Evolutionary conservation across 1,139 yeast species (phyloP).

Genomic region (Yamadazyma songkhlaensis): DNA sequence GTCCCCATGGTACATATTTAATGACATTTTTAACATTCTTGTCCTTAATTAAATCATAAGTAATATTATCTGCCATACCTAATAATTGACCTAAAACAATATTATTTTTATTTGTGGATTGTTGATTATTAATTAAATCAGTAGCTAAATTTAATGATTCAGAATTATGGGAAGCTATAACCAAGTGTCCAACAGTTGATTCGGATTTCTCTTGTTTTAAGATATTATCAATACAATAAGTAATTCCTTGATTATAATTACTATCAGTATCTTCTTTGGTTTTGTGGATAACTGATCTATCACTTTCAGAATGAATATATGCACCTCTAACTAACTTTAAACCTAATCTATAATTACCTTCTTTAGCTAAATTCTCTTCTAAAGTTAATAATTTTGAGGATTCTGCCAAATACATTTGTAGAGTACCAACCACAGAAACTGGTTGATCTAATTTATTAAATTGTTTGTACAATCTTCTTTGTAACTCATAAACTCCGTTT

Average conservation of each 20-base stretch:
- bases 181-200: conserved; percentile 73
- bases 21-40: conserved; percentile 72
- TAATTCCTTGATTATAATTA: conserved; percentile 71
- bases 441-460: conserved; percentile 63
- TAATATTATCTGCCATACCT: conserved; percentile 94
- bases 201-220: conserved; percentile 42
- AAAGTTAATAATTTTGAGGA: conserved; percentile 58
- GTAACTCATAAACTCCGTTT: conserved; percentile 87
- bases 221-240: conserved; percentile 61
- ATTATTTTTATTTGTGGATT: conserved; percentile 46
- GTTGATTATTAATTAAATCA: conserved; percentile 38
- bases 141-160: conserved; percentile 76
- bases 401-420: conserved; percentile 86
- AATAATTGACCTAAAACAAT: conserved; percentile 86
- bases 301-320: conserved; percentile 84
- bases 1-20: conserved; percentile 98
- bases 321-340: conserved; percentile 97
- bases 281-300: conserved; percentile 68
- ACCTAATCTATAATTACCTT: conserved; percentile 71
- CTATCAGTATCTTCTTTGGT: conserved; percentile 76
- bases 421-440: conserved; percentile 80
- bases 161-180: conserved; percentile 89
- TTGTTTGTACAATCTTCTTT: conserved; percentile 72
- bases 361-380: conserved; percentile 65
- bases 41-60: conserved; percentile 66